Evolutionary conservation across 164 flowering plant genomes (phyloP).

Genomic region (Piper longum): DNA sequence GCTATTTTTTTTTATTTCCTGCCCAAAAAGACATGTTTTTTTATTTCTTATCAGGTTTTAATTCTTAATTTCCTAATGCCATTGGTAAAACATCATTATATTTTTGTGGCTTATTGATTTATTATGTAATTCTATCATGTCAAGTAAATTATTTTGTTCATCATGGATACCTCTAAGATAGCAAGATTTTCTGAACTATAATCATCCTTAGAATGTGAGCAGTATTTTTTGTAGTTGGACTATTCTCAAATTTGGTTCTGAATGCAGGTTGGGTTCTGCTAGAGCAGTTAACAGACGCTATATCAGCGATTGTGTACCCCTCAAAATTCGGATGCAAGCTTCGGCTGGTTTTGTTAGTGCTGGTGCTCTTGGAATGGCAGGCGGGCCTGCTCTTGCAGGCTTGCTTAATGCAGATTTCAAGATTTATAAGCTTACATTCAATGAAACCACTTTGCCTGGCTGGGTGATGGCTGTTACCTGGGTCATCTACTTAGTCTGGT

Average conservation of each 20-base stretch:
- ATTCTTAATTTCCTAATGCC: too few relatives aligned
- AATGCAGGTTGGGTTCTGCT: constrained; percentile 44
- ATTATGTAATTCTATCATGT: neutral
- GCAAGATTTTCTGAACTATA: neutral
- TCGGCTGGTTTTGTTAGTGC: constrained; percentile 59
- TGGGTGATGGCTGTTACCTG: constrained; percentile 56
- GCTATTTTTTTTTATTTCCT: neutral
- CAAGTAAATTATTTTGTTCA: too few relatives aligned
- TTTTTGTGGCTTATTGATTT: too few relatives aligned
- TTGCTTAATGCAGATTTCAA: constrained; percentile 32
- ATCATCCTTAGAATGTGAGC: too few relatives aligned
- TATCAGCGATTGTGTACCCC: constrained; percentile 51
- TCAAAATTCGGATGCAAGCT: constrained; percentile 40
- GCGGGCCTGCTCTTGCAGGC: constrained; percentile 50
- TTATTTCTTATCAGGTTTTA: too few relatives aligned
- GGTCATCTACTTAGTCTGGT: constrained; percentile 30
- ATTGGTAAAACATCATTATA: too few relatives aligned
- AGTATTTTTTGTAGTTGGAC: neutral
- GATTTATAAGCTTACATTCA: constrained; percentile 31
- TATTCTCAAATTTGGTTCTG: neutral
- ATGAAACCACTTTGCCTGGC: constrained; percentile 39
- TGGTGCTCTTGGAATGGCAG: constrained; percentile 55
- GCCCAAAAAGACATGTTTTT: too few relatives aligned
- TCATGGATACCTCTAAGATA: neutral
- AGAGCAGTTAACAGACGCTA: constrained; percentile 53